Conservation (phyloP, 1,284 basidiomycete species). For the Cryptococcus wingfieldii region DNA sequence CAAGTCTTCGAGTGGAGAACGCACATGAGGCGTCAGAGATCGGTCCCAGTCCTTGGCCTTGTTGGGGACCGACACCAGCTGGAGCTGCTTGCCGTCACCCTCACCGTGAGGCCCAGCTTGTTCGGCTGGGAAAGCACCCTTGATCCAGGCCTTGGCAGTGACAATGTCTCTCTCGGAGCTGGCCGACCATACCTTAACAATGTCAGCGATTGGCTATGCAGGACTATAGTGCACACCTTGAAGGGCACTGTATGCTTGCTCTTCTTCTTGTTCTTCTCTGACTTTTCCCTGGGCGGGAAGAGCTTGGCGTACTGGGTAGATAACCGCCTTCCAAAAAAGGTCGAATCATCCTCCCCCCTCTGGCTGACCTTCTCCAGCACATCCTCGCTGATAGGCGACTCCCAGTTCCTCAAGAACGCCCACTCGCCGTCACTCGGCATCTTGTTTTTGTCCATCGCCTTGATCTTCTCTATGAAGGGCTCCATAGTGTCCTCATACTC, state of each 20-base stretch:
- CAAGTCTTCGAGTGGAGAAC: slow-evolving; percentile 1
- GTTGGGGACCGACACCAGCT: slow-evolving; percentile 50
- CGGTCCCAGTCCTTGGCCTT: slow-evolving; percentile 48
- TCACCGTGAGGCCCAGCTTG: slow-evolving; percentile 47
- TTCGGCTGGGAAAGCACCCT: slow-evolving; percentile 48
- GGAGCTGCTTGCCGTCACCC: slow-evolving; percentile 47
- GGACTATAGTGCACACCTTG: slow-evolving; percentile 11
- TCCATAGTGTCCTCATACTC: slow-evolving; percentile 49
- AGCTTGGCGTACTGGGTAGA: slow-evolving; percentile 43
- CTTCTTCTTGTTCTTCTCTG: slow-evolving; percentile 13
- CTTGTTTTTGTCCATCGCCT: slow-evolving; percentile 15
- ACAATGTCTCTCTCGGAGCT: slow-evolving; percentile 47
- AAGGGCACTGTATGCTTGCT: slow-evolving; percentile 19
- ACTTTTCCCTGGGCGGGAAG: slow-evolving; percentile 37
- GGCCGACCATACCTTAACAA: slow-evolving; percentile 42
- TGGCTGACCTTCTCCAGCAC: slow-evolving; percentile 68
- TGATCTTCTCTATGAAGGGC: slow-evolving; percentile 49
- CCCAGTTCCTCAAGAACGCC: slow-evolving; percentile 46
- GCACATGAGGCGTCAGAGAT: slow-evolving; percentile 48
- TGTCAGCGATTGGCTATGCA: no score
- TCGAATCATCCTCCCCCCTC: slow-evolving; percentile 45
- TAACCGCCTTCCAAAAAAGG: slow-evolving; percentile 42
- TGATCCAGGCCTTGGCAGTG: slow-evolving; percentile 48
- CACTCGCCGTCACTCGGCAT: slow-evolving; percentile 35
- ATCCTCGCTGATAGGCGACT: slow-evolving; percentile 56